These are phyloP conservation scores for Geotrichum australiense DNA, from an alignment of 1,139 yeast genomes.

Conservation along the genomic window DNA sequence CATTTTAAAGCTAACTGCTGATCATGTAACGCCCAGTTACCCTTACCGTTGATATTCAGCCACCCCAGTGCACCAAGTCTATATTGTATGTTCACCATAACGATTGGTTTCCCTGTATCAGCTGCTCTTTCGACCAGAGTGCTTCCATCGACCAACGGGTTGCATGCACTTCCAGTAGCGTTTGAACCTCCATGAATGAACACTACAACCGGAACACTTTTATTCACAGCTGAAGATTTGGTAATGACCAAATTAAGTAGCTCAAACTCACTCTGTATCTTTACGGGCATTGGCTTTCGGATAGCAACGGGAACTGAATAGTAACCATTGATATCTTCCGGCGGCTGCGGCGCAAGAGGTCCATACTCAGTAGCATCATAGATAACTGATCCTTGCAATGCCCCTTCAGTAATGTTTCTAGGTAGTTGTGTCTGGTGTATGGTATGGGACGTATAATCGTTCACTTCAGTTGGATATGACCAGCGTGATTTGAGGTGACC, in stretches of 20 bases:
- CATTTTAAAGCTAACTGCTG: constrained; percentile 27
- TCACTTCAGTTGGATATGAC: constrained; percentile 7
- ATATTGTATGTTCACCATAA: constrained; percentile 28
- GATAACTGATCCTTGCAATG: neutral
- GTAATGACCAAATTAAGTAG: constrained; percentile 24
- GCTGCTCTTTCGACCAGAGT: constrained; percentile 24
- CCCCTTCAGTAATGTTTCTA: neutral
- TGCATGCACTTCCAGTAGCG: constrained; percentile 20
- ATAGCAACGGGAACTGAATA: constrained; percentile 12
- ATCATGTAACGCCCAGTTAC: constrained; percentile 20
- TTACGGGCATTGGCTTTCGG: constrained; percentile 9
- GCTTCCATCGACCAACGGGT: constrained; percentile 17
- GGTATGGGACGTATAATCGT: neutral
- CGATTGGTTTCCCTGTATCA: constrained; percentile 27
- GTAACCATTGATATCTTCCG: constrained; percentile 15
- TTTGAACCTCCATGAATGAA: constrained; percentile 32
- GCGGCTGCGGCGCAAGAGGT: constrained; percentile 16
- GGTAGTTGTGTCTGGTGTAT: neutral
- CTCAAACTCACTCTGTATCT: constrained; percentile 22
- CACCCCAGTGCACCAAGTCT: constrained; percentile 28
- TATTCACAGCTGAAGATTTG: constrained; percentile 16
- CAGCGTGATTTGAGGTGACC: constrained; percentile 14
- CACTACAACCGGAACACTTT: constrained; percentile 25
- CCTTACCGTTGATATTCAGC: constrained; percentile 20
- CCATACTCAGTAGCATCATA: constrained; percentile 18